Conservation (phyloP, 2,329 filamentous ascomycete species). For the Xylaria polymorpha region DNA sequence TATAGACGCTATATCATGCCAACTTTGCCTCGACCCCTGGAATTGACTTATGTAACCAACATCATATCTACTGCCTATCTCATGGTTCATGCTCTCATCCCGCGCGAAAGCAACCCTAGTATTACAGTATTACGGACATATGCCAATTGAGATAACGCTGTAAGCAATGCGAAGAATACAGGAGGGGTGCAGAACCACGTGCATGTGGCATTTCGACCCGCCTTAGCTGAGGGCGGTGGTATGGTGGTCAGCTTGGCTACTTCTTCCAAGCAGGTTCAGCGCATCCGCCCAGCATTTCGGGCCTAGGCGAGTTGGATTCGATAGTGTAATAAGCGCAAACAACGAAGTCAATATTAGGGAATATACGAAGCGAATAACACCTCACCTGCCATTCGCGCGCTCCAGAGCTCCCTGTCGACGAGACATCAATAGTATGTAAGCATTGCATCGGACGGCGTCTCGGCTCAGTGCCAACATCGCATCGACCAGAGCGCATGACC, state of each 20-base stretch:
- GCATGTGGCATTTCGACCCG: slow-evolving; percentile 27
- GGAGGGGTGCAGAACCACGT: slow-evolving; percentile 23
- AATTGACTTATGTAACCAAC: slow-evolving; percentile 7
- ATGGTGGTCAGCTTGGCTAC: slow-evolving; percentile 29
- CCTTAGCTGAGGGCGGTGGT: slow-evolving; percentile 30
- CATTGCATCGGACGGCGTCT: slow-evolving; percentile 32
- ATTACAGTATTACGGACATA: background rate
- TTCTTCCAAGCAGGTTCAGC: slow-evolving; percentile 6
- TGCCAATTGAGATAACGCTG: slow-evolving; percentile 16
- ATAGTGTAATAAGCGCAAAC: slow-evolving; percentile 12
- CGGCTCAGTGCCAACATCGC: slow-evolving; percentile 16
- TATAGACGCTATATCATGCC: slow-evolving; percentile 9
- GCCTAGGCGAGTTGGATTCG: slow-evolving; percentile 20
- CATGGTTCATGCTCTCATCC: slow-evolving; percentile 11
- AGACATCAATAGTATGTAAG: slow-evolving; percentile 36
- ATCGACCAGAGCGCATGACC: slow-evolving; percentile 8
- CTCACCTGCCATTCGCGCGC: slow-evolving; percentile 16
- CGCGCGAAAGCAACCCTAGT: slow-evolving; percentile 13
- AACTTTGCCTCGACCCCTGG: background rate
- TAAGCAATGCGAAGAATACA: slow-evolving; percentile 6
- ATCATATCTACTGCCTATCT: background rate
- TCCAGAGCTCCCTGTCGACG: slow-evolving; percentile 10
- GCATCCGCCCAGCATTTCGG: slow-evolving; percentile 6
- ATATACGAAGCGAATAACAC: slow-evolving; percentile 15
- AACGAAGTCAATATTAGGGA: slow-evolving; percentile 8